Conservation (phyloP, 805 yeast species). For the Candida fluviatilis region DNA sequence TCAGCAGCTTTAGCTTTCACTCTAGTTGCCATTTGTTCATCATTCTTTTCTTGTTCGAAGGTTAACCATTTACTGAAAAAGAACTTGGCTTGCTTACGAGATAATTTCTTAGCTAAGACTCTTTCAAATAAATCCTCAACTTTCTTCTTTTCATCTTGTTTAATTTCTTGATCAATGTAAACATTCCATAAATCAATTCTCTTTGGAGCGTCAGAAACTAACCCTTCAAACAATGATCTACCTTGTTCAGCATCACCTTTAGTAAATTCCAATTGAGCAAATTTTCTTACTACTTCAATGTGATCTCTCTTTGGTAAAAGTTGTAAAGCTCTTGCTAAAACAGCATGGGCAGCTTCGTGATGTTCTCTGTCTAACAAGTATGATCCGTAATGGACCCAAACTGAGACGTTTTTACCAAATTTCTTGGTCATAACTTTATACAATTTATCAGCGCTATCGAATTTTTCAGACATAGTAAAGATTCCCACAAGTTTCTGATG, state of each 20-base stretch:
- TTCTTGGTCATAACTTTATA: slow-evolving; percentile 66
- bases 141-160: slow-evolving; percentile 58
- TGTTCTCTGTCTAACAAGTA: slow-evolving; percentile 60
- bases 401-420: slow-evolving; percentile 66
- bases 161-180: slow-evolving; percentile 89
- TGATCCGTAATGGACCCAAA: slow-evolving; percentile 82
- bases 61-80: slow-evolving; percentile 90
- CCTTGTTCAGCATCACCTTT: slow-evolving; percentile 94
- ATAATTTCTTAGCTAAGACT: slow-evolving; percentile 60
- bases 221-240: slow-evolving; percentile 89
- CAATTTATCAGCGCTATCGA: slow-evolving; percentile 62
- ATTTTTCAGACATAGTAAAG: slow-evolving; percentile 68
- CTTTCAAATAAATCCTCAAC: slow-evolving; percentile 83
- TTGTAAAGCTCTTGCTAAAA: slow-evolving; percentile 72
- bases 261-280: slow-evolving; percentile 81
- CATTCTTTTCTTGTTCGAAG: slow-evolving; percentile 67
- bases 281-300: slow-evolving; percentile 77
- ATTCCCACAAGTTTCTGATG: slow-evolving; percentile 77
- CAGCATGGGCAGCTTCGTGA: slow-evolving; percentile 60
- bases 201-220: slow-evolving; percentile 84
- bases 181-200: slow-evolving; percentile 94
- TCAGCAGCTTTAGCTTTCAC: slow-evolving; percentile 91
- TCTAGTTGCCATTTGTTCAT: slow-evolving; percentile 67
- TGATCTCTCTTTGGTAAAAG: slow-evolving; percentile 68
- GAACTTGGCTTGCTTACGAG: slow-evolving; percentile 88